Evolutionary conservation across 2,329 filamentous ascomycete genomes (phyloP).

Genomic region (Tolypocladium capitatum): DNA sequence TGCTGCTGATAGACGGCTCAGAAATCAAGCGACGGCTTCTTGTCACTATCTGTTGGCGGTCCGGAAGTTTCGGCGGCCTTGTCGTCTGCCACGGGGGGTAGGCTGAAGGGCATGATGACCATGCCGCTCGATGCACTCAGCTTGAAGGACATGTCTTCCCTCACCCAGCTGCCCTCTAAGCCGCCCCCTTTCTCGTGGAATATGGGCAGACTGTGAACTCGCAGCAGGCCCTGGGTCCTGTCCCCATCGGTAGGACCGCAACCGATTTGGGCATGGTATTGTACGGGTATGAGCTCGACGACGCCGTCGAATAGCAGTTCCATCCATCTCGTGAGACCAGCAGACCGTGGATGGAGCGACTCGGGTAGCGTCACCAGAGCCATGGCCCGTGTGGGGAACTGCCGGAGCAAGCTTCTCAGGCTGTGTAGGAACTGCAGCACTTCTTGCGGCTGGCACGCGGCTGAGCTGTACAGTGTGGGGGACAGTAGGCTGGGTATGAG

Average conservation of each 20-base stretch:
- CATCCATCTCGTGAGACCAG: conserved; percentile 71
- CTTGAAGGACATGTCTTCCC: conserved; percentile 83
- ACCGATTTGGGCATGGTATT: conserved; percentile 39
- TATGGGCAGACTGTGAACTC: conserved; percentile 69
- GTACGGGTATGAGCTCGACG: conserved; percentile 65
- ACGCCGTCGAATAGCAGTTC: conserved; percentile 78
- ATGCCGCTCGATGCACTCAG: conserved; percentile 70
- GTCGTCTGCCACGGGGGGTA: conserved; percentile 72
- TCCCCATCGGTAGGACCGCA: conserved; percentile 47
- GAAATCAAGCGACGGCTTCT: conserved; percentile 59
- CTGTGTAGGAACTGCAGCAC: conserved; percentile 72
- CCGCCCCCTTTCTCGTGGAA: conserved; percentile 83
- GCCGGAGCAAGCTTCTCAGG: conserved; percentile 61
- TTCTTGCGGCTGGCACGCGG: conserved; percentile 54
- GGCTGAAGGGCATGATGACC: conserved; percentile 73
- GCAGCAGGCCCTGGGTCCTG: conserved; percentile 70
- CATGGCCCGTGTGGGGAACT: conserved; percentile 50
- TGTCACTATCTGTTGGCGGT: conserved; percentile 37
- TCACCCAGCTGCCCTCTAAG: conserved; percentile 49
- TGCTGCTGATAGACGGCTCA: conserved; percentile 20
- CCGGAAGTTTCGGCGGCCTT: conserved; percentile 20
- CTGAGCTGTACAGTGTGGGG: conserved; percentile 67
- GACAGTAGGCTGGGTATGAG: conserved; percentile 77
- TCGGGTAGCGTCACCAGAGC: conserved; percentile 67
- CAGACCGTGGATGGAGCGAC: conserved; percentile 61